A percentile compares a stretch with the other conserved stretches of the same genome.
Evolutionary conservation across 805 yeast species (phyloP).

Genomic region (Schizosaccharomyces osmophilus): DNA sequence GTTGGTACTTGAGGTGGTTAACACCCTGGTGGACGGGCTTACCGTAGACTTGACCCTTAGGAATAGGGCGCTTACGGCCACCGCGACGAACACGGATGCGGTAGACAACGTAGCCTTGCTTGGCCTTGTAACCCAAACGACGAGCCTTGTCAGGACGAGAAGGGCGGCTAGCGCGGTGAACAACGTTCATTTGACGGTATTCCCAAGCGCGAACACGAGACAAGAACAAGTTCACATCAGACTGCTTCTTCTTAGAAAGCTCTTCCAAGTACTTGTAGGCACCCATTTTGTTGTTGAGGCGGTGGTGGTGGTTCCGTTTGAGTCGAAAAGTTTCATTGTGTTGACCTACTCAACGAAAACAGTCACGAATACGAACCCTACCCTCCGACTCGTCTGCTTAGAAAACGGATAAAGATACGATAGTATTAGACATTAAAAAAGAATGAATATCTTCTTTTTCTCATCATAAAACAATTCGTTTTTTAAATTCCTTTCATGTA

Average conservation of each 20-base stretch:
- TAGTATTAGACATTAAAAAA: too few species aligned
- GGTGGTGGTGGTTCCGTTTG: background rate
- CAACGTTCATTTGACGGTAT: slow-evolving; percentile 95
- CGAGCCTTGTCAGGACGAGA: slow-evolving; percentile 99
- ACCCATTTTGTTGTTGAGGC: slow-evolving; percentile 27
- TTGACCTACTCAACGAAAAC: background rate
- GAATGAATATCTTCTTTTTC: too few species aligned
- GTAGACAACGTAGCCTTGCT: slow-evolving; percentile 97
- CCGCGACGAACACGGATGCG: slow-evolving; percentile 99
- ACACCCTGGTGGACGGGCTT: slow-evolving; percentile 99
- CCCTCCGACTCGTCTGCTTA: background rate
- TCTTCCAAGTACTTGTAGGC: slow-evolving; percentile 99
- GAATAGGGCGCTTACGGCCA: slow-evolving; percentile 99
- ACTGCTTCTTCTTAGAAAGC: slow-evolving; percentile 93
- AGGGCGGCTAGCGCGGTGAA: slow-evolving; percentile 97
- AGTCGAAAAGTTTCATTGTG: background rate
- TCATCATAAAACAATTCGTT: too few species aligned
- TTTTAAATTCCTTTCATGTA: too few species aligned
- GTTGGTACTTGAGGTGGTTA: slow-evolving; percentile 96
- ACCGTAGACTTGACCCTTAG: slow-evolving; percentile 98
- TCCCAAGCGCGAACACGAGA: slow-evolving; percentile 99
- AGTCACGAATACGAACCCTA: background rate
- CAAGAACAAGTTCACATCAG: slow-evolving; percentile 96
- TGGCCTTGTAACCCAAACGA: slow-evolving; percentile 99
- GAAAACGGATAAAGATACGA: background rate